Evolutionary conservation across 805 yeast species (phyloP).

Genomic region (Yamadazyma phyllophila): DNA sequence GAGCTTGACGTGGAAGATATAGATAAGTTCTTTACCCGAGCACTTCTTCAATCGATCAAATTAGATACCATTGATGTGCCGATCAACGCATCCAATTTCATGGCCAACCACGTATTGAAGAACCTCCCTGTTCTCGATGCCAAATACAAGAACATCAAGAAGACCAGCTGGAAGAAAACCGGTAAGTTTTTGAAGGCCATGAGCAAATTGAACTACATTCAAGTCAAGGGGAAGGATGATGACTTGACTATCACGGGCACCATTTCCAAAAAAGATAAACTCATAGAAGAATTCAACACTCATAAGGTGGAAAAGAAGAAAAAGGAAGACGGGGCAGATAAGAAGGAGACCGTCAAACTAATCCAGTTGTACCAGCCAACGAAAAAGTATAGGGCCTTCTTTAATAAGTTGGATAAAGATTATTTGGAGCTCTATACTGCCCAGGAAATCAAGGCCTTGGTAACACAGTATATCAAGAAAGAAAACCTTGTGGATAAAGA

Average conservation of each 20-base stretch:
- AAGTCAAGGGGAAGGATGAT: slow-evolving; percentile 81
- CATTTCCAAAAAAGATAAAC: slow-evolving; percentile 45
- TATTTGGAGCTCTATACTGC: slow-evolving; percentile 47
- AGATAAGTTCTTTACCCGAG: slow-evolving; percentile 70
- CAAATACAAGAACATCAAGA: slow-evolving; percentile 59
- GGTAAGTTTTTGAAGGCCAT: slow-evolving; percentile 81
- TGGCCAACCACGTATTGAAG: slow-evolving; percentile 64
- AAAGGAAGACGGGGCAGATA: slow-evolving; percentile 17
- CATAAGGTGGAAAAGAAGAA: slow-evolving; percentile 39
- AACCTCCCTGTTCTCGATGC: slow-evolving; percentile 71
- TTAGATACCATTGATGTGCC: slow-evolving; percentile 60
- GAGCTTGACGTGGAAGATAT: slow-evolving; percentile 57
- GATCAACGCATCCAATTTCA: slow-evolving; percentile 67
- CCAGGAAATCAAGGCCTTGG: slow-evolving; percentile 50
- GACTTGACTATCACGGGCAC: slow-evolving; percentile 59
- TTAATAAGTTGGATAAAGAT: slow-evolving; percentile 40
- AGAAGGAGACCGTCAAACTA: slow-evolving; percentile 26
- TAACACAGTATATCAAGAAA: slow-evolving; percentile 55
- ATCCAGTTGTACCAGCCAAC: slow-evolving; percentile 58
- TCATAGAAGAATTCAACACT: slow-evolving; percentile 60
- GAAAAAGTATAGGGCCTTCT: slow-evolving; percentile 44
- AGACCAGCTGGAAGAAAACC: slow-evolving; percentile 86
- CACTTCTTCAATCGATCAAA: slow-evolving; percentile 68
- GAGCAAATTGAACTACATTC: slow-evolving; percentile 71
- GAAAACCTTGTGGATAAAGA: slow-evolving; percentile 53